These are phyloP conservation scores for Jatropha multifida DNA, from an alignment of 441 rosid species.

Conservation along the genomic window DNA sequence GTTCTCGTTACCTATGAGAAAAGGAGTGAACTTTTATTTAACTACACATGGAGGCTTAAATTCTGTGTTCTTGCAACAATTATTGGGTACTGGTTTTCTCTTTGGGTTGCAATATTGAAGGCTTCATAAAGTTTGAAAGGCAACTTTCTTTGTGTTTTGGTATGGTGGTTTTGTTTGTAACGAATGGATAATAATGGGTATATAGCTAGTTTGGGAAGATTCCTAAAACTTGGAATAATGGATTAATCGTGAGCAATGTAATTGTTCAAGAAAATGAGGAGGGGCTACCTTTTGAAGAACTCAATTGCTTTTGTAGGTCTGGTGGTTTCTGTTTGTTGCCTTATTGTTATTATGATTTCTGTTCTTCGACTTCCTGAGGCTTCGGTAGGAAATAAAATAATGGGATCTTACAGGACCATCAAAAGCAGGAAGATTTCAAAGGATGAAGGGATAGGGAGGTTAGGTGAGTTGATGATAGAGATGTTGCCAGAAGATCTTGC, in stretches of 20 bases:
- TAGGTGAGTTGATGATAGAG: slow-evolving; percentile 65
- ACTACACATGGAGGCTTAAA: background rate
- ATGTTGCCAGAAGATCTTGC: slow-evolving; percentile 68
- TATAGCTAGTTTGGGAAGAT: too few species aligned
- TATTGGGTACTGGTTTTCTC: background rate
- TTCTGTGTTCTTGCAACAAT: background rate
- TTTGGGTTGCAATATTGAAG: background rate
- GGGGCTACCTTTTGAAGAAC: slow-evolving; percentile 30
- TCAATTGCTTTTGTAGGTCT: slow-evolving; percentile 36
- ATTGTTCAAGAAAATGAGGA: slow-evolving; percentile 33
- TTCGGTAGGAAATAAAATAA: slow-evolving; percentile 22
- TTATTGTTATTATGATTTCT: slow-evolving; percentile 39
- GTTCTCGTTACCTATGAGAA: background rate
- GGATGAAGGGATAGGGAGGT: slow-evolving; percentile 36
- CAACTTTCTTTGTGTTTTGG: background rate
- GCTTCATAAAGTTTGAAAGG: background rate
- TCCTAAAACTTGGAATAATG: background rate
- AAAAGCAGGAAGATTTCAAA: slow-evolving; percentile 13
- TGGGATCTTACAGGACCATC: slow-evolving; percentile 7
- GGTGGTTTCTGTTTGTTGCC: slow-evolving; percentile 45
- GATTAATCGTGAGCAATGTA: background rate
- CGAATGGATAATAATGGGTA: background rate
- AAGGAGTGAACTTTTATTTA: background rate
- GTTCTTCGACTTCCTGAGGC: slow-evolving; percentile 52
- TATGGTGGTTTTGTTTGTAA: background rate